These are phyloP conservation scores for Chloranthus sessilifolius DNA, from an alignment of 164 flowering plant species.

Conservation along the genomic window DNA sequence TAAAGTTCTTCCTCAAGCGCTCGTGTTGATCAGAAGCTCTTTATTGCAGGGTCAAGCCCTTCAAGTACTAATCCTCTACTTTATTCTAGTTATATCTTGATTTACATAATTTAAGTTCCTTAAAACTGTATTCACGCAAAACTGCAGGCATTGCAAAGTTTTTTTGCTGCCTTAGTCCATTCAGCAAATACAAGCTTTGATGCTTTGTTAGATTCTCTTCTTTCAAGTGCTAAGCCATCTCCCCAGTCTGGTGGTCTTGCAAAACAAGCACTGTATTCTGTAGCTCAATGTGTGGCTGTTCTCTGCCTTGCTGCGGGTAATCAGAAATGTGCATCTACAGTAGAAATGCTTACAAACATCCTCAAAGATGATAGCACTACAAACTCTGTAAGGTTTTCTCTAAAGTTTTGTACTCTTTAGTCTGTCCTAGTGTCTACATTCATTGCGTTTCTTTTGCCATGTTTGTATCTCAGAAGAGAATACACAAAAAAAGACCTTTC, in stretches of 20 bases:
- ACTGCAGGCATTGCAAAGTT: conserved; percentile 78
- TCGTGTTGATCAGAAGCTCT: conserved; percentile 77
- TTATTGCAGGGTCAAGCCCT: conserved; percentile 98
- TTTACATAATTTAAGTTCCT: neutral
- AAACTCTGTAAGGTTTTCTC: conserved; percentile 56
- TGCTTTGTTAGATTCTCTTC: conserved; percentile 79
- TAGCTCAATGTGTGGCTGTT: conserved; percentile 98
- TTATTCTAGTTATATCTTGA: neutral
- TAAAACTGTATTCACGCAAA: conserved; percentile 6
- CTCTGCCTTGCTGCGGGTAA: conserved; percentile 98
- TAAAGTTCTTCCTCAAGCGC: conserved; percentile 96
- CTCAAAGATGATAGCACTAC: conserved; percentile 68
- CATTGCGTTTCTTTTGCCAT: no score
- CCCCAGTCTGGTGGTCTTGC: conserved; percentile 89
- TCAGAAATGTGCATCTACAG: conserved; percentile 84
- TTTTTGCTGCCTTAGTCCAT: conserved; percentile 78
- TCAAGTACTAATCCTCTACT: conserved; percentile 35
- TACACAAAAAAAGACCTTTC: no score
- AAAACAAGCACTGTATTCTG: conserved; percentile 86
- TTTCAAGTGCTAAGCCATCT: conserved; percentile 87
- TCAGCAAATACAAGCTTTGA: conserved; percentile 94
- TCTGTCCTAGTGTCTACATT: neutral
- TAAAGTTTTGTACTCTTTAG: neutral
- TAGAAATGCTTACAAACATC: conserved; percentile 77
- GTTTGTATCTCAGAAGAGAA: no score